Evolutionary conservation across 2,329 filamentous ascomycete species (phyloP).

Genomic region (Fusarium nelsonii): DNA sequence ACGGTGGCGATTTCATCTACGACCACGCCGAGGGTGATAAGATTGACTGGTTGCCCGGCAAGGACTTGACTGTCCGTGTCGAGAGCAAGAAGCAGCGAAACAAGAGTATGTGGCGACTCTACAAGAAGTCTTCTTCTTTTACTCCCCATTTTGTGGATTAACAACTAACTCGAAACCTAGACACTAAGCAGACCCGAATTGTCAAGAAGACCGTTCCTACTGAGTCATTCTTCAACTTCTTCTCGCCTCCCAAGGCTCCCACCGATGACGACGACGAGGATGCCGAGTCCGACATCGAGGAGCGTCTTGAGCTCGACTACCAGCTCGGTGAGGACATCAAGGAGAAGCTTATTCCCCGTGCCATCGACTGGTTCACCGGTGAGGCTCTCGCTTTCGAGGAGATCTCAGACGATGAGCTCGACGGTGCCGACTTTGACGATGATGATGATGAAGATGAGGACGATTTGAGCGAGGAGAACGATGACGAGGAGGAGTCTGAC

Average conservation of each 20-base stretch:
- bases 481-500: slow-evolving; percentile 84
- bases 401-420: slow-evolving; percentile 83
- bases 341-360: slow-evolving; percentile 98
- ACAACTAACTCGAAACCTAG: slow-evolving; percentile 61
- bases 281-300: slow-evolving; percentile 90
- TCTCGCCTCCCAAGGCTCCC: slow-evolving; percentile 92
- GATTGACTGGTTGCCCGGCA: slow-evolving; percentile 94
- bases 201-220: slow-evolving; percentile 99
- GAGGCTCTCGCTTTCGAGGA: slow-evolving; percentile 98
- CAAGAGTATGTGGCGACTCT: slow-evolving; percentile 79
- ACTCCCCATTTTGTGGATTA: background rate
- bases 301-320: slow-evolving; percentile 97
- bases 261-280: slow-evolving; percentile 77
- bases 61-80: slow-evolving; percentile 92
- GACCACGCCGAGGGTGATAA: slow-evolving; percentile 98
- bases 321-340: slow-evolving; percentile 99
- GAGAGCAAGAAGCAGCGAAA: slow-evolving; percentile 99
- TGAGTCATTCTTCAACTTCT: slow-evolving; percentile 99
- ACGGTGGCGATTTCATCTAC: slow-evolving; percentile 99
- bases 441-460: slow-evolving; percentile 95
- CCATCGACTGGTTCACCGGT: slow-evolving; percentile 99
- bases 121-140: background rate
- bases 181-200: slow-evolving; percentile 98
- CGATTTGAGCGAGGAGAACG: slow-evolving; percentile 84
- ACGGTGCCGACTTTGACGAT: slow-evolving; percentile 86